phyloP scores from a whole-genome alignment of 139 green algal genomes.

The Volvox reticuliferus region DNA sequence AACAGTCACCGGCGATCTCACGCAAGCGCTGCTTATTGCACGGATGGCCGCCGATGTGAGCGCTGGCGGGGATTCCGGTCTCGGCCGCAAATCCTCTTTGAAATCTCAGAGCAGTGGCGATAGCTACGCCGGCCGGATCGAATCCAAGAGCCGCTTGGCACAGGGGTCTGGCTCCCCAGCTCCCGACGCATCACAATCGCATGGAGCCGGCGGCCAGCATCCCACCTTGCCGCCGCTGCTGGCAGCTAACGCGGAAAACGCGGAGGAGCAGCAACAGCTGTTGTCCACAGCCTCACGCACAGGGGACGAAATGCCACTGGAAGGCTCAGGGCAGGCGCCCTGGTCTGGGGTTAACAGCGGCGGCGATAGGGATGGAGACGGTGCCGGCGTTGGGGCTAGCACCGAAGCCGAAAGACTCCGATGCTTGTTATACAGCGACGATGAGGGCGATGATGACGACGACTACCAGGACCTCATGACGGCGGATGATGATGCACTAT shows the following conservation, averaged over 20 bases:
- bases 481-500: slow-evolving; percentile 32
- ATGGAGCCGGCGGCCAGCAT: no score
- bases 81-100: not conserved
- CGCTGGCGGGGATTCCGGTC: not conserved
- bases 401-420: not conserved
- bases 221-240: not conserved
- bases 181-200: no score
- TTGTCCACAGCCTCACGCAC: not conserved
- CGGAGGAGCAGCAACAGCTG: not conserved
- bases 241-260: not conserved
- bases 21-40: slow-evolving; percentile 5
- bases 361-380: not conserved
- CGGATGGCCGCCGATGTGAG: not conserved
- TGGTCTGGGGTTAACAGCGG: not conserved
- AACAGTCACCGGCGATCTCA: not conserved
- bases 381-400: not conserved
- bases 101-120: not conserved
- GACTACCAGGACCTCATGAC: slow-evolving; percentile 34
- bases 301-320: not conserved
- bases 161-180: not conserved
- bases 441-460: slow-evolving; percentile 11
- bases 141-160: not conserved
- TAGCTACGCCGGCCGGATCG: not conserved
- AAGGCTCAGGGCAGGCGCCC: not conserved
- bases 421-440: slow-evolving; percentile 7